phyloP scores from a whole-genome alignment of 495 filamentous ascomycete genomes.

The Trichoderma reesei region DNA sequence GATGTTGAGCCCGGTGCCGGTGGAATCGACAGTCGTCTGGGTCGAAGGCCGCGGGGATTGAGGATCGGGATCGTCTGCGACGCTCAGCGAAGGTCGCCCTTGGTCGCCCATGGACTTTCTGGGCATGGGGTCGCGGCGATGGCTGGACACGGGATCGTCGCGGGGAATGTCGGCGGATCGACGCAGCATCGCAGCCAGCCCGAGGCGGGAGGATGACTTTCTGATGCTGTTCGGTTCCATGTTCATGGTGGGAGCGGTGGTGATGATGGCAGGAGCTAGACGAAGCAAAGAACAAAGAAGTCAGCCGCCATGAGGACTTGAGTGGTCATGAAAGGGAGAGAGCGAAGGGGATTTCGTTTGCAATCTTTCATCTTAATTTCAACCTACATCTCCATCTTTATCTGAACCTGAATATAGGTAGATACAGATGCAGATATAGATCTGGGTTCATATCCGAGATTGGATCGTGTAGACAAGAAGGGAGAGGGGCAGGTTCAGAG shows the following conservation, averaged over 20 bases:
- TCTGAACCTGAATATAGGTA: no score
- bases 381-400: no score
- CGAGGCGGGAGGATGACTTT: slow-evolving; percentile 45
- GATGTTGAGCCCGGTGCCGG: slow-evolving; percentile 5
- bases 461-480: slow-evolving; percentile 6
- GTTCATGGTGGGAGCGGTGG: slow-evolving; percentile 79
- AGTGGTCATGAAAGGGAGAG: background rate
- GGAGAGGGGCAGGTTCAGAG: no score
- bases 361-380: no score
- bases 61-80: slow-evolving; percentile 6
- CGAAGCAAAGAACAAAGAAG: slow-evolving; percentile 1
- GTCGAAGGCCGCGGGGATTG: background rate
- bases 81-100: background rate
- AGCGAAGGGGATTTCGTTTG: background rate
- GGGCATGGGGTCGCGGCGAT: slow-evolving; percentile 1
- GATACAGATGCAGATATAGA: no score
- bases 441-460: background rate
- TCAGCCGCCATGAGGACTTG: background rate
- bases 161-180: slow-evolving; percentile 34
- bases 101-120: slow-evolving; percentile 34
- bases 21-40: slow-evolving; percentile 3
- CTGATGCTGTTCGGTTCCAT: slow-evolving; percentile 41
- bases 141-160: slow-evolving; percentile 19
- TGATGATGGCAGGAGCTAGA: slow-evolving; percentile 82
- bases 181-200: slow-evolving; percentile 35